Base-by-base conservation (phyloP, 352 stramenopile genomes). In the Peronospora farinosa region DNA sequence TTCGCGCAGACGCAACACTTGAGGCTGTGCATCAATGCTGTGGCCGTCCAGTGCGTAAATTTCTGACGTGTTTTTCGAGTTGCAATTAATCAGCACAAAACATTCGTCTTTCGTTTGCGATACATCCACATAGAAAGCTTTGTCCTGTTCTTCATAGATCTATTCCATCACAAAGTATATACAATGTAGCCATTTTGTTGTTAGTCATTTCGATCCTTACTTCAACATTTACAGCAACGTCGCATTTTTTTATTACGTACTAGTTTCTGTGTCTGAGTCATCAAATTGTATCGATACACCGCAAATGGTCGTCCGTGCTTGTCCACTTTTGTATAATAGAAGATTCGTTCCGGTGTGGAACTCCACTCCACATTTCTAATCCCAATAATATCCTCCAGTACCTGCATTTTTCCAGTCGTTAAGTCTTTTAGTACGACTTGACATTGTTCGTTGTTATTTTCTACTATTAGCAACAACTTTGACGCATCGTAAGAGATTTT, bases 1-100 rank as follows among this genome's bases (percentile, higher is more conserved):
- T 16, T 90, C 68, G 0, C 85, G 64, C 2, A 47, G 25, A 7
- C 76, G 77, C 37, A 93, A 49, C 17, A 82, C 40, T 23, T 67
- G 63, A n/a, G 74, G 74, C 17, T 28, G 32, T 0, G 67, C 67
- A 2, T 55, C 15, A 7, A 44, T 28, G 21, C 74, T 28, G 13
- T 65, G 35, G 11, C 58, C 58, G 19, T 67, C 46, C 11, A 82
- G 47, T 8, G 74, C 74, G 44, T 85, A 70, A 38, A 94, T 91
- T 63, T 95, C 80, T n/a, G 84, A 95, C 39, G 69, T 74, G 40
- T 73, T 77, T 63, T 95, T 94, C 3, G 78, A 89, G 63, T 95
- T 95, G 67, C 74, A 88, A 51, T 92, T 95, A 47, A 95, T 87
- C 15, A 93, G 58, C 33, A 95, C 68, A 33, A 83, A 92, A 10